phyloP scores from a whole-genome alignment of 2,329 filamentous ascomycete species.

The Bisporella sp. region DNA sequence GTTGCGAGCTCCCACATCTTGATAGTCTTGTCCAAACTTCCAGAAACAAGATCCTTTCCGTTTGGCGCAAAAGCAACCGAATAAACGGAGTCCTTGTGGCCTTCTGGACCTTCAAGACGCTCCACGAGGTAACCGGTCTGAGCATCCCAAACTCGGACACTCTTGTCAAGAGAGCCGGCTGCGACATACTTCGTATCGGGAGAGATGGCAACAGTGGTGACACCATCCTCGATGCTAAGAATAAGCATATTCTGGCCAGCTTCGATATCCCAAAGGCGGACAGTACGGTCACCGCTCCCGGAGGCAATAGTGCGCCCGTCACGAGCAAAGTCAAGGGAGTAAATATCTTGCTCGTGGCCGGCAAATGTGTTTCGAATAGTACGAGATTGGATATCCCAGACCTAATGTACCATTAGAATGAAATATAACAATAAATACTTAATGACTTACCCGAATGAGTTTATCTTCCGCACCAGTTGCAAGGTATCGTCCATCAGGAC shows the following conservation, averaged over 20 bases:
- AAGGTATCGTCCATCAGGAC: conserved; percentile 86
- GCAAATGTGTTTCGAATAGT: conserved; percentile 87
- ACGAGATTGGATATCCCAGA: conserved; percentile 86
- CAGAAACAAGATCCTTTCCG: conserved; percentile 87
- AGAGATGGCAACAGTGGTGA: conserved; percentile 95
- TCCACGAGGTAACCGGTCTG: conserved; percentile 80
- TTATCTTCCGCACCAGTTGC: conserved; percentile 98
- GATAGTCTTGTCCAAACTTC: conserved; percentile 95
- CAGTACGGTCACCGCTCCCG: conserved; percentile 88
- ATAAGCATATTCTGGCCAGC: conserved; percentile 74
- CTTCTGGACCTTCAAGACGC: conserved; percentile 84
- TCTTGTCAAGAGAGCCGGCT: conserved; percentile 93
- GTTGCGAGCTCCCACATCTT: conserved; percentile 96
- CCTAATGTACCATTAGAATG: conserved; percentile 41
- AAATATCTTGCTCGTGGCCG: conserved; percentile 98
- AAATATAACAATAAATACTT: not conserved
- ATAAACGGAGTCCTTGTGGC: conserved; percentile 96
- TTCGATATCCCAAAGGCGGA: conserved; percentile 94
- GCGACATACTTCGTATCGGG: conserved; percentile 92
- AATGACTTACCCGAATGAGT: conserved; percentile 71
- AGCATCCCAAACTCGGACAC: conserved; percentile 94
- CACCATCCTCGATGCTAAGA: conserved; percentile 90
- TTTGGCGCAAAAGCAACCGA: conserved; percentile 93
- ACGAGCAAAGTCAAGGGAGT: conserved; percentile 89
- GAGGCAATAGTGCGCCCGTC: conserved; percentile 94